These are phyloP conservation scores for Haematococcus sp. DNA, from an alignment of 139 green algal genomes.

Conservation along the genomic window DNA sequence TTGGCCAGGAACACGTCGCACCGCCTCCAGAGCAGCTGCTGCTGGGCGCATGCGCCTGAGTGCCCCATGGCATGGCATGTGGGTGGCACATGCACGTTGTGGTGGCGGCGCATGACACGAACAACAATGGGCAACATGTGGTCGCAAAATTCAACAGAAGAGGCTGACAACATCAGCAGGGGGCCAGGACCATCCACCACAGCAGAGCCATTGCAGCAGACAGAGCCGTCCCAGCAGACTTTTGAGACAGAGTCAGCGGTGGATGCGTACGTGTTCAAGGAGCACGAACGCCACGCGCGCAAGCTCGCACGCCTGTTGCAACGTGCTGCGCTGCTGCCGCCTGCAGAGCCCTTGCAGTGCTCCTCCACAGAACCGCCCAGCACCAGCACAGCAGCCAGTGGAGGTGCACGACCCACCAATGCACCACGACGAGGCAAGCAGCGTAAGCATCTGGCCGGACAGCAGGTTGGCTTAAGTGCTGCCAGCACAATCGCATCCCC, in stretches of 20 bases:
- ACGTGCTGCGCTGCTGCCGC: background rate
- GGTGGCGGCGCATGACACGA: background rate
- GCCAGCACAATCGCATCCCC: too few species aligned
- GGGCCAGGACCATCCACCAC: too few species aligned
- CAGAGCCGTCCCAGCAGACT: background rate
- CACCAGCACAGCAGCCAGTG: background rate
- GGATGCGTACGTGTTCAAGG: background rate
- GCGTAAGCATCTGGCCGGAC: too few species aligned
- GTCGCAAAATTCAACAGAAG: background rate
- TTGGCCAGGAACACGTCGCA: too few species aligned
- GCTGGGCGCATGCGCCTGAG: background rate
- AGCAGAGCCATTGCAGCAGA: too few species aligned
- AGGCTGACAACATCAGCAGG: too few species aligned
- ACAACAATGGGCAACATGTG: background rate
- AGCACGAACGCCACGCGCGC: background rate
- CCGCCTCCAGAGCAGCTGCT: background rate
- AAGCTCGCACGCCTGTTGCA: conserved; percentile 3
- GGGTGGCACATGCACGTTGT: conserved; percentile 4
- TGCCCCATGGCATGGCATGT: conserved; percentile 4
- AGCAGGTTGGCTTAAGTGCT: too few species aligned
- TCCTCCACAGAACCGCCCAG: too few species aligned
- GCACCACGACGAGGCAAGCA: too few species aligned
- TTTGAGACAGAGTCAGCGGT: background rate
- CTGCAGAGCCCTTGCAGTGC: background rate
- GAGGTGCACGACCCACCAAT: too few species aligned